A percentile compares a stretch with the other conserved stretches of the same genome.
Evolutionary conservation across 2,329 filamentous ascomycete genomes (phyloP).

Genomic region (Lachnellula hyalina): DNA sequence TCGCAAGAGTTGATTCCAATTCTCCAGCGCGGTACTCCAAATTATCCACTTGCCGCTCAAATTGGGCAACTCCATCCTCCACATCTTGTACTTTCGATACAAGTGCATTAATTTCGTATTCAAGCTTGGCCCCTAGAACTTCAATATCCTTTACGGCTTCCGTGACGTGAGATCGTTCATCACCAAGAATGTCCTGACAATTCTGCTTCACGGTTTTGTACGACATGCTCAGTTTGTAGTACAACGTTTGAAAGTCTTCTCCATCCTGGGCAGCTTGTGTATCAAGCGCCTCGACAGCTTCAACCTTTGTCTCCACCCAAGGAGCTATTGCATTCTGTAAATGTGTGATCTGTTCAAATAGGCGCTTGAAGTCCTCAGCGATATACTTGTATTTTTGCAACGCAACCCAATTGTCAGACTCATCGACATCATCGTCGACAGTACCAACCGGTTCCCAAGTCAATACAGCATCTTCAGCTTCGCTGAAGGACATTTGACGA

Average conservation of each 20-base stretch:
- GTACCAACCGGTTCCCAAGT: conserved; percentile 55
- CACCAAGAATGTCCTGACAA: conserved; percentile 62
- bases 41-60: conserved; percentile 71
- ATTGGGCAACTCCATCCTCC: conserved; percentile 73
- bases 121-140: conserved; percentile 73
- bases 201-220: conserved; percentile 63
- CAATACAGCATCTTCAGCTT: conserved; percentile 69
- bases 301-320: conserved; percentile 58
- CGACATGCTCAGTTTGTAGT: conserved; percentile 64
- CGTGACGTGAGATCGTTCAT: conserved; percentile 62
- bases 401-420: conserved; percentile 26
- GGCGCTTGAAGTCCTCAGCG: conserved; percentile 49
- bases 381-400: conserved; percentile 34
- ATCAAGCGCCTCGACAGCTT: conserved; percentile 54
- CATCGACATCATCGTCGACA: conserved; percentile 34
- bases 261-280: conserved; percentile 56
- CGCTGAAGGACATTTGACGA: conserved; percentile 68
- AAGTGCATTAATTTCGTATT: conserved; percentile 86
- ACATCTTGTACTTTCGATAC: conserved; percentile 78
- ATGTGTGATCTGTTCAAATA: conserved; percentile 48
- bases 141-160: conserved; percentile 77
- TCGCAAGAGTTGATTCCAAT: conserved; percentile 42
- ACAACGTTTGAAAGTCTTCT: conserved; percentile 60
- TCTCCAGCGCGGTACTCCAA: conserved; percentile 61
- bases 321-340: conserved; percentile 50